Percentiles rank a stretch among this genome's conserved stretches.
Evolutionary conservation across 75 land plant species (phyloP).

Genomic region (Isoetes taiwanensis): DNA sequence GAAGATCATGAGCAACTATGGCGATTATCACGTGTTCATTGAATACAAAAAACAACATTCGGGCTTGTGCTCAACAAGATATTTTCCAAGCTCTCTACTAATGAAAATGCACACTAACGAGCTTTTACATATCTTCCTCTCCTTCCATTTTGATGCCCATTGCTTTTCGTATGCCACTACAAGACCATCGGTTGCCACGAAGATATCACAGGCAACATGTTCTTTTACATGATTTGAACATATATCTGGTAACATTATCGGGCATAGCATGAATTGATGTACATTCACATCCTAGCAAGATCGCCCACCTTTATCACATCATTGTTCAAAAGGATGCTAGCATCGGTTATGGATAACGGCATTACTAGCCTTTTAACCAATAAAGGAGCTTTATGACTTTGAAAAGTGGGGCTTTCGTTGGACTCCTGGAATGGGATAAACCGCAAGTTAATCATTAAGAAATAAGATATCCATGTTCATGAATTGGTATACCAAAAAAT

Average conservation of each 20-base stretch:
- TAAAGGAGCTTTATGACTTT: constrained; percentile 50
- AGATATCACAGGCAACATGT: constrained; percentile 12
- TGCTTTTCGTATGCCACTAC: constrained; percentile 60
- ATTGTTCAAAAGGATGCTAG: not conserved
- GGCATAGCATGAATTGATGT: constrained; percentile 30
- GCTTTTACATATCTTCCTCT: constrained; percentile 61
- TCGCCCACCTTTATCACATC: constrained; percentile 9
- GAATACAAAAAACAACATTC: constrained; percentile 91
- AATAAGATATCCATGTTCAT: no score
- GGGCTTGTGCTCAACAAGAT: constrained; percentile 46
- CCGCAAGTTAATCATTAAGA: constrained; percentile 22
- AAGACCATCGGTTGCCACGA: constrained; percentile 88
- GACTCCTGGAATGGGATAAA: constrained; percentile 48
- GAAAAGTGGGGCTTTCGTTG: constrained; percentile 82
- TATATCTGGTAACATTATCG: constrained; percentile 26
- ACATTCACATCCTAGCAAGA: constrained; percentile 77
- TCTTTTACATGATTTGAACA: constrained; percentile 17
- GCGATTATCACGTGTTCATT: constrained; percentile 75
- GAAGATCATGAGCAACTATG: constrained; percentile 93
- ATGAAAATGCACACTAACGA: constrained; percentile 81
- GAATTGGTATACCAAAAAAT: not conserved
- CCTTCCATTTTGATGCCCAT: constrained; percentile 59
- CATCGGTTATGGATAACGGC: constrained; percentile 1
- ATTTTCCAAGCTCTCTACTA: constrained; percentile 56
- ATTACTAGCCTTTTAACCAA: constrained; percentile 43